Evolutionary conservation across 176 grass and related monocot species (phyloP).

Genomic region (barley (Hordeum vulgare)): MorexV3_pseudomolecules_assembly NC_058524.1:68847828-68848327

Average conservation of each 20-base stretch:
- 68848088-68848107: constrained; percentile 1
- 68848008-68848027: constrained; percentile 12
- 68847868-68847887: background rate
- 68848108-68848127: constrained; percentile 10
- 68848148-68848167: background rate
- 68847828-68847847: background rate
- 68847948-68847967: background rate
- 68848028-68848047: background rate
- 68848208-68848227: constrained; percentile 40
- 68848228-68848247: constrained; percentile 3
- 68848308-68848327: background rate
- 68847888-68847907: background rate
- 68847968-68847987: background rate
- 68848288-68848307: background rate
- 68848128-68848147: constrained; percentile 9
- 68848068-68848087: background rate
- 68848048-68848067: background rate
- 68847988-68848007: background rate
- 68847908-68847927: background rate
- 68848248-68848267: background rate
- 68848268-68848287: background rate
- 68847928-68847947: background rate
- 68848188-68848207: constrained; percentile 44
- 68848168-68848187: constrained; percentile 29
- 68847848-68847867: background rate